A percentile compares a stretch with the other conserved stretches of the same genome.
Conservation (phyloP, 768 basidiomycete species). For the Leccinum subgranulosum region DNA sequence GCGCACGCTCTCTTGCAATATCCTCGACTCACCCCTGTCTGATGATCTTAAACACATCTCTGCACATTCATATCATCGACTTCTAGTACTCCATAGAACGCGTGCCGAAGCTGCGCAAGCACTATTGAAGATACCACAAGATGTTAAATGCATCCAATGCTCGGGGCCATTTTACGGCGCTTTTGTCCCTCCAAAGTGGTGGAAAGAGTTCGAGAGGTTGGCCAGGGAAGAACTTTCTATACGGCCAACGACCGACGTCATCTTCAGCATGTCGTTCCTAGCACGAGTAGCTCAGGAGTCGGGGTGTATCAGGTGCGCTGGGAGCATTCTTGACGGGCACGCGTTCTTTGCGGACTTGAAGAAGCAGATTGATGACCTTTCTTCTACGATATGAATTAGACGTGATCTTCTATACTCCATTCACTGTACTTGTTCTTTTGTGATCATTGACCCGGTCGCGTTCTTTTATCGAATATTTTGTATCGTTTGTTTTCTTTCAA, state of each 20-base stretch:
- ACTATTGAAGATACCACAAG: slow-evolving; percentile 43
- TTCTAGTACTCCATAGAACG: slow-evolving; percentile 56
- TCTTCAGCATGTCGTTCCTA: slow-evolving; percentile 62
- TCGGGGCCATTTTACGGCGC: slow-evolving; percentile 48
- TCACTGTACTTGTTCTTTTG: neutral
- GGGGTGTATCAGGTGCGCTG: slow-evolving; percentile 62
- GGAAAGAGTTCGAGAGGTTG: slow-evolving; percentile 54
- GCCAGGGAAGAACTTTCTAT: slow-evolving; percentile 56
- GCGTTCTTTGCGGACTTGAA: slow-evolving; percentile 54
- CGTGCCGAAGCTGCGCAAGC: slow-evolving; percentile 49
- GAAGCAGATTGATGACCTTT: slow-evolving; percentile 51
- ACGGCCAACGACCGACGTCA: slow-evolving; percentile 54
- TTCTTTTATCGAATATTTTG: neutral
- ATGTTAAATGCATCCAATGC: slow-evolving; percentile 66
- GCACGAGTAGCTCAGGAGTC: slow-evolving; percentile 46
- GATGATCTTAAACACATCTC: slow-evolving; percentile 65
- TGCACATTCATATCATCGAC: slow-evolving; percentile 65
- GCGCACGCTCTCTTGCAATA: slow-evolving; percentile 49
- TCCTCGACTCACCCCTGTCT: slow-evolving; percentile 55
- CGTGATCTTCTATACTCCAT: neutral
- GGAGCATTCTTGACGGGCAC: slow-evolving; percentile 62
- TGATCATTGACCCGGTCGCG: neutral
- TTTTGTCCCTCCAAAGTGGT: slow-evolving; percentile 63
- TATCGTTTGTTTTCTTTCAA: neutral
- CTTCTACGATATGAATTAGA: slow-evolving; percentile 38